Conservation (phyloP, 495 filamentous ascomycete genomes). For the Cryomyces minteri region DNA sequence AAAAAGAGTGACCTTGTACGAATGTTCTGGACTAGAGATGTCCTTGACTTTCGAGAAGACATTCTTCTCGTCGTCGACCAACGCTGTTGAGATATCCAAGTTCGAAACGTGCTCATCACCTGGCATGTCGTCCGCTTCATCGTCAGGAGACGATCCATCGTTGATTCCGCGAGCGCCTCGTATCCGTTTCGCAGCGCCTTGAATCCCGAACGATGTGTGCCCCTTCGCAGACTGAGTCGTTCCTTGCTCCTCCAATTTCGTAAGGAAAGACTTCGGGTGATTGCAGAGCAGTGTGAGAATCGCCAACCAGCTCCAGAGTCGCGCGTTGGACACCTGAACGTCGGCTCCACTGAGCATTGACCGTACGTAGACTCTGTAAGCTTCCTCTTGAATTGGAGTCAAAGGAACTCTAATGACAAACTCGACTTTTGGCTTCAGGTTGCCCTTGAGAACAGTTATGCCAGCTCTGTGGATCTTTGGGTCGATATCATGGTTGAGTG, state of each 20-base stretch:
- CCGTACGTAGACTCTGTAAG: constrained; percentile 42
- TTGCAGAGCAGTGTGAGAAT: constrained; percentile 51
- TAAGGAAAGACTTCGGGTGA: constrained; percentile 49
- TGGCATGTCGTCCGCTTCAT: not conserved
- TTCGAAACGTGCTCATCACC: not conserved
- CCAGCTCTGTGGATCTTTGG: constrained; percentile 68
- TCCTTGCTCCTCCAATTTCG: constrained; percentile 26
- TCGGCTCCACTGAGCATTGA: constrained; percentile 3
- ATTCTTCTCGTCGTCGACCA: constrained; percentile 10
- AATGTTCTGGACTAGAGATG: constrained; percentile 19
- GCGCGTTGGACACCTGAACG: constrained; percentile 16
- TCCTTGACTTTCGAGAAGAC: constrained; percentile 12
- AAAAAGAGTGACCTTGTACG: constrained; percentile 49
- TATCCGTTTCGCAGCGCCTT: not conserved
- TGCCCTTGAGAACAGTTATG: constrained; percentile 40
- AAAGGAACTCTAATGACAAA: constrained; percentile 61
- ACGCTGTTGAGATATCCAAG: not conserved
- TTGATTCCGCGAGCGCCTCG: not conserved
- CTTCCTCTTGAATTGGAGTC: constrained; percentile 40
- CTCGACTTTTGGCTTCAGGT: constrained; percentile 57
- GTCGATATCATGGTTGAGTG: constrained; percentile 50
- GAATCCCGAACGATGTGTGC: not conserved
- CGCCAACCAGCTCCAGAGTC: constrained; percentile 31
- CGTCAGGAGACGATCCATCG: not conserved
- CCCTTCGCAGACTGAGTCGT: constrained; percentile 8